Evolutionary conservation across 1,284 basidiomycete genomes (phyloP).

Genomic region (Cystobasidium slooffiae): DNA sequence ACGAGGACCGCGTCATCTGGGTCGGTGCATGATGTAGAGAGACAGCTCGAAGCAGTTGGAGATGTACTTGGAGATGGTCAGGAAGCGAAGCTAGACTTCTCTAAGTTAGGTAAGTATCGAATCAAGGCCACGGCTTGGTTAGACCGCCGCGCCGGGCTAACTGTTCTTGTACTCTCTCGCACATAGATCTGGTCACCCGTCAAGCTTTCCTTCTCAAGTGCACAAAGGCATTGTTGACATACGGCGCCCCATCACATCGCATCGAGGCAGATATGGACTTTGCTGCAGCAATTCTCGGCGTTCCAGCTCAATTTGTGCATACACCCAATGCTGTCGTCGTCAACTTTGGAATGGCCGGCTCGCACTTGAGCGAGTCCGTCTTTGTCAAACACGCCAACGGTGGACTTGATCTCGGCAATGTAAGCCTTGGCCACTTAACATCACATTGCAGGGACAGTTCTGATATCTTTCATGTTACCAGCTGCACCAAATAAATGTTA

Average conservation of each 20-base stretch:
- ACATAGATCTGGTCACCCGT: constrained; percentile 66
- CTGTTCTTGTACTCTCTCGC: neutral
- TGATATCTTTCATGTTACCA: neutral
- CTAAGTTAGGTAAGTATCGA: neutral
- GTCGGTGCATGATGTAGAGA: constrained; percentile 7
- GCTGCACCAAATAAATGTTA: constrained; percentile 71
- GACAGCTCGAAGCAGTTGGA: constrained; percentile 1
- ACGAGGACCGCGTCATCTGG: neutral
- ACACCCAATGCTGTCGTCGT: constrained; percentile 83
- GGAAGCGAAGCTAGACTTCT: neutral
- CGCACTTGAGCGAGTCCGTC: constrained; percentile 69
- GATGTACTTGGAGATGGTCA: neutral
- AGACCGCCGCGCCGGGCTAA: neutral
- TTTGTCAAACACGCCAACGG: constrained; percentile 68
- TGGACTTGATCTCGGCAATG: constrained; percentile 53
- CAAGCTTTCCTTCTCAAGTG: constrained; percentile 91
- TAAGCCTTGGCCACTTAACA: constrained; percentile 47
- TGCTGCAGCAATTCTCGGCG: constrained; percentile 81
- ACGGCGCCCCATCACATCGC: constrained; percentile 86
- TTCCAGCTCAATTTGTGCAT: constrained; percentile 82
- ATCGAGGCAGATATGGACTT: constrained; percentile 84
- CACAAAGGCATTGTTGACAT: constrained; percentile 85
- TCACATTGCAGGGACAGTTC: constrained; percentile 53
- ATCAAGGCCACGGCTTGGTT: neutral
- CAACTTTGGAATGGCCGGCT: constrained; percentile 77